A percentile compares a stretch with the other conserved stretches of the same genome.
These are phyloP conservation scores for Trichoderma parareesei DNA, from an alignment of 495 filamentous ascomycete species.

Conservation along the genomic window DNA sequence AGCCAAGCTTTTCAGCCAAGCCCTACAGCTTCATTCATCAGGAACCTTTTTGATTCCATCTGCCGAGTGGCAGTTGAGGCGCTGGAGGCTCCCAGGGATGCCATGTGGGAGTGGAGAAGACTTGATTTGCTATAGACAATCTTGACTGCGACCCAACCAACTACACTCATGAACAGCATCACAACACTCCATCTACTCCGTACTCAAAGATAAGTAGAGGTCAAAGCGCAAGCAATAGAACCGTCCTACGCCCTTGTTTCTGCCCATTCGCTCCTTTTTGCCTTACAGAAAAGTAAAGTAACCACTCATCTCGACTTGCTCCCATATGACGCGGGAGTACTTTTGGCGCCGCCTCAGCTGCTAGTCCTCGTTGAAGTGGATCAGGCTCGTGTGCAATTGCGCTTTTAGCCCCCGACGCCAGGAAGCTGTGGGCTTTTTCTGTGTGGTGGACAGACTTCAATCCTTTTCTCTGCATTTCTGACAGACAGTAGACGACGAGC, in stretches of 20 bases:
- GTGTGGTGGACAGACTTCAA: not conserved
- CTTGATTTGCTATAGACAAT: not conserved
- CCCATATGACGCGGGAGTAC: not conserved
- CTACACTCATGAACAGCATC: not conserved
- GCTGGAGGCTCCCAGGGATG: not conserved
- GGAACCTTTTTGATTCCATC: not conserved
- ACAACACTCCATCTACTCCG: no score
- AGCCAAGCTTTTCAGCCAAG: conserved; percentile 4
- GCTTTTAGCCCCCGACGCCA: not conserved
- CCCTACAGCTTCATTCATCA: not conserved
- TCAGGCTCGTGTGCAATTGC: not conserved
- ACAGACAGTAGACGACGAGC: no score
- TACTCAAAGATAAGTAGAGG: no score
- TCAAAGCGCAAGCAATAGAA: no score
- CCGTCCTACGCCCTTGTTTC: no score
- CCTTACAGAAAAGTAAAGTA: no score
- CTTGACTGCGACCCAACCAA: no score
- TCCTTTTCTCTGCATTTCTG: no score
- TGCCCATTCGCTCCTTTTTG: no score
- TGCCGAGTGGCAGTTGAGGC: not conserved
- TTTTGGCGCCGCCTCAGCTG: not conserved
- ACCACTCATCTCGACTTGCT: no score
- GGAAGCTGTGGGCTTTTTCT: not conserved
- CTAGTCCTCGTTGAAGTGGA: not conserved
- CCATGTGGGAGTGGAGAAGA: conserved; percentile 1